Base-by-base conservation (phyloP, 139 green algal genomes). In the Volvox africanus region DNA sequence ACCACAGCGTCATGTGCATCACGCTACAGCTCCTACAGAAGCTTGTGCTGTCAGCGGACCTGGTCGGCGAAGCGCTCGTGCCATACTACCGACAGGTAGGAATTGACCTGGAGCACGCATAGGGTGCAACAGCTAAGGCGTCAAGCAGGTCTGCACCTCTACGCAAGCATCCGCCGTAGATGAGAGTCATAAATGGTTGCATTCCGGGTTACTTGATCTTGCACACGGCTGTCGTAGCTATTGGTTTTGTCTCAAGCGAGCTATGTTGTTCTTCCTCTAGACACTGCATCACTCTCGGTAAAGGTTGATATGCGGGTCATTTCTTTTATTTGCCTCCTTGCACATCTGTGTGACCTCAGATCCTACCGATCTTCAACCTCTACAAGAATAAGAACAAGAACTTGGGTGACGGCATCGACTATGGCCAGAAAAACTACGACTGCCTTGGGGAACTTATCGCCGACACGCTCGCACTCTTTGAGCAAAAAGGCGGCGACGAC, bases 281-380 rank as follows among this genome's bases (percentile, higher is more conserved):
- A 55, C 44, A 55, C 44, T 9, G 44, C 44, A 9, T 9, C 9
- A 55, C 9, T 55, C 9, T 55, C 5, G 9, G 44, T 55, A 55
- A 5, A 55, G 44, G 44, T 55, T 55, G 44, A 55, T 55, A 9
- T 55, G 44, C 44, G 44, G 44, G 11, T 75, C 67, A 75, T 26
- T 75, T 75, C 67, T 75, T 75, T 26, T 12, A 55, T 55, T 5
- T 55, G 9, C 44, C 44, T 9, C 44, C 44, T 55, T 55, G 44
- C 44, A 55, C 44, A 55, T 55, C 44, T 55, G 44, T 55, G 44
- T 55, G 44, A 28, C 26, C 55, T 19, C 95, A 98, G 91, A 95
- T 99, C 78, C 93, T 99, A 78, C 97, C 97, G 71, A 96, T 98
- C 79, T 95, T 98, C 81, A 97, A 98, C 95, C 79, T 97, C 82